phyloP scores from a whole-genome alignment of 768 basidiomycete species.

The Calocybe cyanea region DNA sequence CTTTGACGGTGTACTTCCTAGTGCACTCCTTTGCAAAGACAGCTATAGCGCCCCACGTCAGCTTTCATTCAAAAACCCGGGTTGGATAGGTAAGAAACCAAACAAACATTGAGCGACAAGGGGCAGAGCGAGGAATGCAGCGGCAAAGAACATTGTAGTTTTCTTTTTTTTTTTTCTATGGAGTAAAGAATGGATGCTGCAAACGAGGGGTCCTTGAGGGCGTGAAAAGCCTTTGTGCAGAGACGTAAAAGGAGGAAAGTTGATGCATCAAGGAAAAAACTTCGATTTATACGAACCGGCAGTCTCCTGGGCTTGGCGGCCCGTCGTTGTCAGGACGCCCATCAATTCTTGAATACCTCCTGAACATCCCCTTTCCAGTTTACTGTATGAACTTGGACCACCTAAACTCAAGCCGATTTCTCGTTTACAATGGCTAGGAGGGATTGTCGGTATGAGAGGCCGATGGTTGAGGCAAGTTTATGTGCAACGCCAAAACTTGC shows the following conservation, averaged over 20 bases:
- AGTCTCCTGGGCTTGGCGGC: constrained; percentile 7
- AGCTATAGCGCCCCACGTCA: constrained; percentile 16
- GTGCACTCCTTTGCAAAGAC: constrained; percentile 42
- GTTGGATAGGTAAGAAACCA: background rate
- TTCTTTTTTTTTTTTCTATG: too few species aligned
- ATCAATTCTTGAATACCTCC: background rate
- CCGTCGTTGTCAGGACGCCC: constrained; percentile 13
- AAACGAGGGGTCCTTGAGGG: constrained; percentile 19
- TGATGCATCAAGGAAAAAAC: background rate
- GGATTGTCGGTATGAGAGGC: too few species aligned
- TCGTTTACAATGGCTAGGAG: too few species aligned
- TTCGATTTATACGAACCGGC: constrained; percentile 18
- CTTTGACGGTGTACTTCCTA: constrained; percentile 55
- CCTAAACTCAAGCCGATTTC: too few species aligned
- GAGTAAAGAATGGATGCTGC: constrained; percentile 19
- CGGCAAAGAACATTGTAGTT: constrained; percentile 29
- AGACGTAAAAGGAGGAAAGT: constrained; percentile 7
- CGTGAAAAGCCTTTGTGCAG: constrained; percentile 6
- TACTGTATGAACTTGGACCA: too few species aligned
- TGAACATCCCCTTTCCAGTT: too few species aligned
- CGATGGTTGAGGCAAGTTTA: too few species aligned
- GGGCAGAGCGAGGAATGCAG: constrained; percentile 42
- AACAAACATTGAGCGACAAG: constrained; percentile 41
- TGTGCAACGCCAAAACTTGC: too few species aligned
- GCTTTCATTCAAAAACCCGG: background rate